Conservation (phyloP, 2,329 filamentous ascomycete species). For the Sporothrix curviconia region DNA sequence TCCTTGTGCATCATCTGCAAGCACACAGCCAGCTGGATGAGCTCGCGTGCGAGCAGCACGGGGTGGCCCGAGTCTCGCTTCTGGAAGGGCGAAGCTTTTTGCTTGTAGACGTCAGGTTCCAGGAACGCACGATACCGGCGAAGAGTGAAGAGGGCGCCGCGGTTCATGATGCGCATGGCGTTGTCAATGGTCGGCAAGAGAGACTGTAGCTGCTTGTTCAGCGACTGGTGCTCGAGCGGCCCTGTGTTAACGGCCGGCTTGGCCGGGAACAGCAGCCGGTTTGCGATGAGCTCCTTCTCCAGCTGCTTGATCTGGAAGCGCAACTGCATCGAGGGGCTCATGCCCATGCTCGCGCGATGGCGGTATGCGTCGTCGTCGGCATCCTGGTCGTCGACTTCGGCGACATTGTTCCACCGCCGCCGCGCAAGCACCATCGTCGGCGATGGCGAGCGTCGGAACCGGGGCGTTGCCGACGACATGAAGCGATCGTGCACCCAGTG, state of each 20-base stretch:
- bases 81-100: constrained; percentile 18
- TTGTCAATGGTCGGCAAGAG: constrained; percentile 20
- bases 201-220: constrained; percentile 18
- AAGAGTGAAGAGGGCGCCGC: constrained; percentile 13
- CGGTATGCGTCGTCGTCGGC: neutral
- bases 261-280: neutral
- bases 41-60: constrained; percentile 10
- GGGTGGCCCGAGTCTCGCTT: constrained; percentile 6
- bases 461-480: neutral
- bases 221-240: neutral
- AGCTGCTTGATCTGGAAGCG: neutral
- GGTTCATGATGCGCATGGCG: constrained; percentile 15
- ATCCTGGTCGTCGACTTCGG: neutral
- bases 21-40: constrained; percentile 16
- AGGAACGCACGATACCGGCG: constrained; percentile 19
- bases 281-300: neutral
- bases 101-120: constrained; percentile 23
- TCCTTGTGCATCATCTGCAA: constrained; percentile 11
- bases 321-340: neutral
- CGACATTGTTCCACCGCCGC: neutral
- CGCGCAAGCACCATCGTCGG: too few species aligned
- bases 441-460: neutral
- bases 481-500: constrained; percentile 3
- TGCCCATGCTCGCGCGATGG: neutral
- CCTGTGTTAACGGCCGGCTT: neutral